Evolutionary conservation across 176 grass and related monocot genomes (phyloP), one percentile per base, ranked within the genome.

Genomic region (Poa annua): DNA sequence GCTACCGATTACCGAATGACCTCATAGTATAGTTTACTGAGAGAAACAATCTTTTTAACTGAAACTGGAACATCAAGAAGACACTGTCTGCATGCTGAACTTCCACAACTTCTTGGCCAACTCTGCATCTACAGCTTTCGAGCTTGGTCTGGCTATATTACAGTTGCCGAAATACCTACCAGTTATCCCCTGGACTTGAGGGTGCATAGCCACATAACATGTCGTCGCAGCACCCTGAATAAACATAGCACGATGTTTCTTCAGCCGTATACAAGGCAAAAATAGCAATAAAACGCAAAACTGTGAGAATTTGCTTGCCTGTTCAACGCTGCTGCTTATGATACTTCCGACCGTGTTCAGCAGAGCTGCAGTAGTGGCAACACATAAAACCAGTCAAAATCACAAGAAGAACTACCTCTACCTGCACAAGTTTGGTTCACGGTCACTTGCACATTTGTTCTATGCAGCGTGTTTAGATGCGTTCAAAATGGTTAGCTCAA

Each of bases 141-240:
- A 55, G 50, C 64, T 94, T 5, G 86, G 78, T 16, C 66, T 87
- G 3, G 35, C 60, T 60, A 92, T 48, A 78, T 94, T 92, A 59
- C 90, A 91, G 65, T 92, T 59, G 53, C 7, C 11, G 17, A 89
- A 89, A 72, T 81, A 85, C 21, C 42, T 71, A 16, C 83, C 87
- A 52, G 41, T 71, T 20, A 77, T 74, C 13, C 71, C 87, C 22
- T 67, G 26, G 38, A 76, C 32, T 21, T 75, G 77, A 76, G 77
- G 86, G 88, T 97, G 88, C 67, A 91, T 78, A 8, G 86, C 92
- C 34, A 94, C 86, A 32, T 98, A 94, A 79, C 95, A 94, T 76
- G 90, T 92, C 2, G 90, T 88, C 56, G 95, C 95, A 65, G 92
- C 92, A 70, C 95, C 95, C 90, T 94, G 36, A 9, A 42, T 3